Evolutionary conservation across 306 rosid species (phyloP), one percentile per base, ranked within the genome.

Genomic region (Fragaria ananassa): DNA sequence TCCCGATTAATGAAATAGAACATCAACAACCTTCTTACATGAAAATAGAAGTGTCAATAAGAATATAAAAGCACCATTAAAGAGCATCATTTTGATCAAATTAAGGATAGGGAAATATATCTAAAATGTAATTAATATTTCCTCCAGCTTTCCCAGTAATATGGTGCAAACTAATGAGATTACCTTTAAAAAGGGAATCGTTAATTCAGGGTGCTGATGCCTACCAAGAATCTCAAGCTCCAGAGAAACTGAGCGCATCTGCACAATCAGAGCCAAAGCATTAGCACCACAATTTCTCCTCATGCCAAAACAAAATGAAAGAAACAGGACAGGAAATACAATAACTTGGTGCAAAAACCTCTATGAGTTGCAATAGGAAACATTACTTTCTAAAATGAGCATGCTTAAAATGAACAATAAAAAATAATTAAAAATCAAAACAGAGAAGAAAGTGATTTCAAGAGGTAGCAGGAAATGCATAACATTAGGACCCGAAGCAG

Each of bases 191-290:
- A 95, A 92, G 14, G 97, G 95, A 67, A 85, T 46, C 4, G 95
- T 95, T 74, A 95, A 86, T 80, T 88, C 87, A 69, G 98, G 98
- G 81, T 92, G 98, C 56, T 88, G 96, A 83, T 89, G 87, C 88
- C 98, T 92, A 77, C 96, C 97, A 76, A 95, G 88, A 85, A 95
- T 92, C 88, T 95, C 98, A 29, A 95, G 98, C 71, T 95, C 98
- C 85, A 73, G 66, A 41, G 98, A 89, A 81, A 92, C 91, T 35
- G 87, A 64, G 62, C 86, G 87, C 95, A 92, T 95, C 98, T 95
- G 93, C 83, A 83, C 68, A 80, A 79, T 79, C 78, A 74, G 76
- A 76, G 73, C 79, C 70, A 29, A 42, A 74, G 42, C 68, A 83
- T 80, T 57, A 72, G 45, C 66, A 71, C 37, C 35, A 58, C 18